Conservation (phyloP, 176 grass and related monocot species). For the Bolboschoenus planiculmis region DNA sequence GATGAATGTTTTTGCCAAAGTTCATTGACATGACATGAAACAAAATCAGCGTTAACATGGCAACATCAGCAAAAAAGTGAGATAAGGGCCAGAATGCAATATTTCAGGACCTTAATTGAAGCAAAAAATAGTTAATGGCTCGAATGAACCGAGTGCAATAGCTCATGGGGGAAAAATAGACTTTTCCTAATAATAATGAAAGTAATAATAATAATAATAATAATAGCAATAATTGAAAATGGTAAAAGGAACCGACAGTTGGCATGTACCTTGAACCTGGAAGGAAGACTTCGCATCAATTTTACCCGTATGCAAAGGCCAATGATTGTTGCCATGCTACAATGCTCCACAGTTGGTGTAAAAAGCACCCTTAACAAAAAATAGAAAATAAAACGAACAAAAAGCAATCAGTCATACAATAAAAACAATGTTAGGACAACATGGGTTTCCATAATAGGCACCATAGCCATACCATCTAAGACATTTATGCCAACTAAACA, state of each 20-base stretch:
- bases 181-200: neutral
- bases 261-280: conserved; percentile 72
- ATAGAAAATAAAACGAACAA: neutral
- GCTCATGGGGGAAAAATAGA: neutral
- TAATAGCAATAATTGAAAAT: neutral
- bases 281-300: conserved; percentile 81
- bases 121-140: neutral
- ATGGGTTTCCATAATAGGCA: neutral
- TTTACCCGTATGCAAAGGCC: conserved; percentile 92
- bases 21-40: neutral
- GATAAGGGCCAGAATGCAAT: too few species aligned
- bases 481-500: neutral
- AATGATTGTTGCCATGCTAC: conserved; percentile 90
- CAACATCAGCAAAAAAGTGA: too few species aligned
- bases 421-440: neutral
- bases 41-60: too few species aligned
- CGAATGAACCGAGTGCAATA: neutral
- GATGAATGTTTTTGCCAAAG: neutral
- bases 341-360: conserved; percentile 93
- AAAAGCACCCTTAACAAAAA: conserved; percentile 60
- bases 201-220: too few species aligned
- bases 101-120: neutral
- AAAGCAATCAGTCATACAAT: neutral
- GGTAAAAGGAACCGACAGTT: neutral
- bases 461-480: neutral